phyloP scores from a whole-genome alignment of 2,329 filamentous ascomycete species.

The Ascochyta clinopodiicola region DNA sequence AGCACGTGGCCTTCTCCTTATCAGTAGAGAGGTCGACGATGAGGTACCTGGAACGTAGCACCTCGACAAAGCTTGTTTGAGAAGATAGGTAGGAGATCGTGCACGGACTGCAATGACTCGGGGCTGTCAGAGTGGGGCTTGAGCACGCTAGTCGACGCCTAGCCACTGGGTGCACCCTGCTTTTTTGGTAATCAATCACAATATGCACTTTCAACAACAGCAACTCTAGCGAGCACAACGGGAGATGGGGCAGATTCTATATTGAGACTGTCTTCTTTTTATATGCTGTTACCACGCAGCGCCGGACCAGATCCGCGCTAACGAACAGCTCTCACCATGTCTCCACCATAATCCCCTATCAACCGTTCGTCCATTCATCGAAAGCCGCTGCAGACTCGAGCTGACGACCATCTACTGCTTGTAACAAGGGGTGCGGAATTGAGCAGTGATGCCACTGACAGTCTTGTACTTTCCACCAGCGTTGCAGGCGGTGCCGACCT shows the following conservation, averaged over 20 bases:
- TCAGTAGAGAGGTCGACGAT: background rate
- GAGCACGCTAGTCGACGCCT: conserved; percentile 1
- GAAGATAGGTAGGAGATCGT: background rate
- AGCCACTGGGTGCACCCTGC: conserved; percentile 4
- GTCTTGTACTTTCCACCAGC: conserved; percentile 16
- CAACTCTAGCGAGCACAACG: conserved; percentile 6
- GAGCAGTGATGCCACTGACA: conserved; percentile 13
- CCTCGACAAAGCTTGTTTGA: background rate
- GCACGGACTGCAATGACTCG: background rate
- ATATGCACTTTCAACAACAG: conserved; percentile 8
- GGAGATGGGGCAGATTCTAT: conserved; percentile 1
- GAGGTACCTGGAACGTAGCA: background rate
- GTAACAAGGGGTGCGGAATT: conserved; percentile 16
- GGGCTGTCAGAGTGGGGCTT: conserved; percentile 3
- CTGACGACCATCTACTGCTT: conserved; percentile 14
- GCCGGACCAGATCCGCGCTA: background rate
- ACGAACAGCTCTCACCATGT: conserved; percentile 7
- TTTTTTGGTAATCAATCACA: conserved; percentile 4
- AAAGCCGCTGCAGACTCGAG: conserved; percentile 3
- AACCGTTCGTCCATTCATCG: conserved; percentile 1
- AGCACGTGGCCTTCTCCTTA: background rate
- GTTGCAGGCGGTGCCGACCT: conserved; percentile 12
- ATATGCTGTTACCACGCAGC: background rate
- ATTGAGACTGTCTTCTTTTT: conserved; percentile 5
- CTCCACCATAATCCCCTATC: conserved; percentile 4